These are phyloP conservation scores for Huntiella decipiens DNA, from an alignment of 2,329 filamentous ascomycete species.

Conservation along the genomic window DNA sequence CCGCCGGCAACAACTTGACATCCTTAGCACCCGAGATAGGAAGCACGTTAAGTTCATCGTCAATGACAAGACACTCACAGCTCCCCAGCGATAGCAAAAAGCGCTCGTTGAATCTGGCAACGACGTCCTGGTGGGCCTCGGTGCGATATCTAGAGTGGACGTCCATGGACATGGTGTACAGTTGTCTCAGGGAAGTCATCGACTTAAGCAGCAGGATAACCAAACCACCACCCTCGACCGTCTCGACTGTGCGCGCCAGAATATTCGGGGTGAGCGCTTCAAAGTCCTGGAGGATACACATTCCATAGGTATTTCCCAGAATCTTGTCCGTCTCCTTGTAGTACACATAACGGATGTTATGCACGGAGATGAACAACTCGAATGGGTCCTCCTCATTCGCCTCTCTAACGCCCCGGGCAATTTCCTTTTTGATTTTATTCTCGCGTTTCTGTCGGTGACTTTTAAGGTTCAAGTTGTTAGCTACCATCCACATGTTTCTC, in stretches of 20 bases:
- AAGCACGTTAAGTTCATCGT: conserved; percentile 92
- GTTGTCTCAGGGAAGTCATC: conserved; percentile 91
- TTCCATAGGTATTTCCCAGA: conserved; percentile 90
- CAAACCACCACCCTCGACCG: conserved; percentile 86
- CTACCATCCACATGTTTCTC: background rate
- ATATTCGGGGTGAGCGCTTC: conserved; percentile 96
- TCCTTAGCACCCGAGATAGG: conserved; percentile 91
- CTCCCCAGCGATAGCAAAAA: conserved; percentile 92
- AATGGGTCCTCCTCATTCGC: conserved; percentile 87
- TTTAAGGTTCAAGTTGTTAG: conserved; percentile 15
- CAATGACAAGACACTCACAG: conserved; percentile 88
- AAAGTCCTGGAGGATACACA: conserved; percentile 97
- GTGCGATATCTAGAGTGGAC: conserved; percentile 92
- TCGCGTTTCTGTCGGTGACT: conserved; percentile 96
- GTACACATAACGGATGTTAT: conserved; percentile 97
- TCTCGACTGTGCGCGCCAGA: conserved; percentile 85
- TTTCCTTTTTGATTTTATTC: conserved; percentile 94
- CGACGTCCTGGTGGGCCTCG: conserved; percentile 87
- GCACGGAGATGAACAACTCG: conserved; percentile 87
- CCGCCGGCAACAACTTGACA: conserved; percentile 63
- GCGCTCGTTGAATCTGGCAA: conserved; percentile 90
- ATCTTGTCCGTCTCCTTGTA: conserved; percentile 99
- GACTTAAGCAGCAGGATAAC: conserved; percentile 83
- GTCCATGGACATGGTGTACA: conserved; percentile 95
- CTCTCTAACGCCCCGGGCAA: conserved; percentile 85